Evolutionary conservation across 2,329 filamentous ascomycete genomes (phyloP).

Genomic region (Curvularia spicifera): DNA sequence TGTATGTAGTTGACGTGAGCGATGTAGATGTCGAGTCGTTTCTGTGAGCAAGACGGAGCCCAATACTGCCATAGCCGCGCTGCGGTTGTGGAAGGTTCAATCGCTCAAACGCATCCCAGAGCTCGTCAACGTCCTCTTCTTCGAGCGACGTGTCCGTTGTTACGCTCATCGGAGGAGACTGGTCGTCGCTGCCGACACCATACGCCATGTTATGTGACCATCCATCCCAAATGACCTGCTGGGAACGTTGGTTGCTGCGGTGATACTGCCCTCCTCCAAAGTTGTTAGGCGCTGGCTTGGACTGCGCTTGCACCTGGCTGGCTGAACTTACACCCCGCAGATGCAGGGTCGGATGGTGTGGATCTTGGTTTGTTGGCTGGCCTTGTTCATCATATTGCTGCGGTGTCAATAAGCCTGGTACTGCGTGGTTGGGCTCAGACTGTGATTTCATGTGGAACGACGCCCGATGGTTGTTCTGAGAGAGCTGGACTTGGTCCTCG

Average conservation of each 20-base stretch:
- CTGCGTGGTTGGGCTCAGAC: conserved; percentile 49
- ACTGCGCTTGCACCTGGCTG: conserved; percentile 40
- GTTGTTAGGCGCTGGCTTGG: conserved; percentile 32
- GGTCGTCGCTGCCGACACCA: conserved; percentile 39
- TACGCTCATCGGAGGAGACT: conserved; percentile 40
- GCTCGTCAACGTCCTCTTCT: conserved; percentile 46
- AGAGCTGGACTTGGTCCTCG: conserved; percentile 53
- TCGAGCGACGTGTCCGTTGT: conserved; percentile 42
- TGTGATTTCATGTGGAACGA: conserved; percentile 51
- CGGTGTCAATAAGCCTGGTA: conserved; percentile 47
- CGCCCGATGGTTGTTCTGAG: conserved; percentile 47
- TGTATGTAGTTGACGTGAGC: conserved; percentile 5
- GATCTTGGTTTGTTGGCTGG: conserved; percentile 38
- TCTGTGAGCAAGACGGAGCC: conserved; percentile 24
- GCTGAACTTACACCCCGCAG: conserved; percentile 46
- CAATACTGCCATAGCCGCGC: conserved; percentile 23
- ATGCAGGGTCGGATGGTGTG: conserved; percentile 40
- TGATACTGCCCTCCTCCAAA: conserved; percentile 28
- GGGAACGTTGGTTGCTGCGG: conserved; percentile 35
- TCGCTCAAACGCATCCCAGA: conserved; percentile 44
- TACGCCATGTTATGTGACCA: conserved; percentile 46
- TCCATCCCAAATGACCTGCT: conserved; percentile 41
- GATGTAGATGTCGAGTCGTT: conserved; percentile 29
- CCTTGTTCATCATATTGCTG: conserved; percentile 47
- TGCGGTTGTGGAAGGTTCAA: conserved; percentile 22